phyloP scores from a whole-genome alignment of 2,329 filamentous ascomycete genomes.

The Aspergillus sp. region DNA sequence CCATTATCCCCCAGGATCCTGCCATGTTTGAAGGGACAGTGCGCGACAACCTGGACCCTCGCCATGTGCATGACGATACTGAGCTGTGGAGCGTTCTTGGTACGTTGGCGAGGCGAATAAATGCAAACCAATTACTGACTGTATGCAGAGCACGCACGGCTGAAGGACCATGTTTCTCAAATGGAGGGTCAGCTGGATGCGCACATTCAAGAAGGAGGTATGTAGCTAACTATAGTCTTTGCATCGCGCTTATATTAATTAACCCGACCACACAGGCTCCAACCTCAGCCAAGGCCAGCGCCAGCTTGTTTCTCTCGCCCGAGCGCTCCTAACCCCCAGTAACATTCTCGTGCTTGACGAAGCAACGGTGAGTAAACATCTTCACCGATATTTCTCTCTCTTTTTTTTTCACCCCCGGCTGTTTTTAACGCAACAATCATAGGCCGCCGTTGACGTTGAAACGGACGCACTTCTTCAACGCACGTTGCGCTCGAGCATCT shows the following conservation, averaged over 20 bases:
- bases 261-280: slow-evolving; percentile 61
- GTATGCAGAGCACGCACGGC: slow-evolving; percentile 76
- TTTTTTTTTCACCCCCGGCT: neutral
- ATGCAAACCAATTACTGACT: slow-evolving; percentile 31
- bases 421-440: slow-evolving; percentile 4
- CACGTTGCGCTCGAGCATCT: slow-evolving; percentile 65
- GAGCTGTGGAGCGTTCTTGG: slow-evolving; percentile 94
- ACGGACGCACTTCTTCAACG: slow-evolving; percentile 66
- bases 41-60: slow-evolving; percentile 92
- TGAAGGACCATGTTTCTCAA: slow-evolving; percentile 82
- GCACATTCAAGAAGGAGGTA: slow-evolving; percentile 88
- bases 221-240: slow-evolving; percentile 1
- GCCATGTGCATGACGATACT: slow-evolving; percentile 92
- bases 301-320: slow-evolving; percentile 88
- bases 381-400: slow-evolving; percentile 10
- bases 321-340: slow-evolving; percentile 89
- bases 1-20: slow-evolving; percentile 97
- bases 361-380: slow-evolving; percentile 66
- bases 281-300: slow-evolving; percentile 95
- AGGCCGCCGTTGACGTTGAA: slow-evolving; percentile 69
- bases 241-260: slow-evolving; percentile 12
- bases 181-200: slow-evolving; percentile 93
- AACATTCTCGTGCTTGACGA: slow-evolving; percentile 97
- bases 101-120: slow-evolving; percentile 50
- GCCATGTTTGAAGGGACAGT: slow-evolving; percentile 92